Evolutionary conservation across 2,329 filamentous ascomycete genomes (phyloP), one percentile per base, ranked within the genome.

Genomic region (Beauveria pseudobassiana): DNA sequence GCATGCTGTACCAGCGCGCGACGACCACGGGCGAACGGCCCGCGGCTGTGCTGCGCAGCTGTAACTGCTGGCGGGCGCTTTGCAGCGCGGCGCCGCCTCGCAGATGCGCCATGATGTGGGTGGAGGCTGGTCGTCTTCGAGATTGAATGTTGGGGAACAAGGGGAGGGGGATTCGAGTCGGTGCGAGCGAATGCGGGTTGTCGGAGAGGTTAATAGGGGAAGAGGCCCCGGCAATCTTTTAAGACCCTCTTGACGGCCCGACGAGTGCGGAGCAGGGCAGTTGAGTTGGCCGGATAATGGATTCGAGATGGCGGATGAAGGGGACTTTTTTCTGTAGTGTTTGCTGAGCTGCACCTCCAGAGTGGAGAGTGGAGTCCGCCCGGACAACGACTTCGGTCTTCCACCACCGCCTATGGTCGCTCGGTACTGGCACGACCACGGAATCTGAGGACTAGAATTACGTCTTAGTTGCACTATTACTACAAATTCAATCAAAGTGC

Each of bases 1-100:
- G 72, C 51, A 73, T 76, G 50, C 69, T 67, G 56, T 75, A 76
- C 63, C 63, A 66, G 66, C 74, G 72, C 22, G 56, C 38, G 49
- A 65, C 45, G 54, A 63, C 61, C 59, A 46, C 16, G 20, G 54
- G 34, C 30, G 51, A 26, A 10, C 50, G 40, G 59, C 14, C 14
- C 51, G 54, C 57, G 61, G 55, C 28, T 10, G 5, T 60, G 63
- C 57, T 20, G 50, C 48, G 51, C 38, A 52, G 61, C 56, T 61
- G 59, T 30, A 61, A 4, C 38, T 56, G 54, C 53, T 28, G 49
- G 65, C 63, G 64, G 51, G 57, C 64, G 52, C 71, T 67, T 66
- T 69, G 68, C 42, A 75, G 67, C 63, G 72, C 58, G 70, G 67
- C 57, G 70, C 67, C 67, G 70, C 69, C 63, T 68, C 72, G 72